Conservation (phyloP, 805 yeast genomes). For the Candida manassasensis region DNA sequence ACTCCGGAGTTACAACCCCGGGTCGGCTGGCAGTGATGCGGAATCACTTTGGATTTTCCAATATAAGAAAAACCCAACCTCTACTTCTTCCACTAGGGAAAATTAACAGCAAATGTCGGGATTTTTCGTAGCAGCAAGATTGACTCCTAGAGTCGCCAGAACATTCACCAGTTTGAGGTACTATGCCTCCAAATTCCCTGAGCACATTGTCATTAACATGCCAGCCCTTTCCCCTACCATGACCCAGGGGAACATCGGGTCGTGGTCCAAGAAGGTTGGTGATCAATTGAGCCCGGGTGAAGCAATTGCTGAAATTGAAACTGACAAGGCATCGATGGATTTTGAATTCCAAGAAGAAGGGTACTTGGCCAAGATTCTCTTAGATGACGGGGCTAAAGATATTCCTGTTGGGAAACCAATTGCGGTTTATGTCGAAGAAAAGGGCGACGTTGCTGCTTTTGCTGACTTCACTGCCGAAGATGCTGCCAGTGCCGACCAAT, state of each 20-base stretch:
- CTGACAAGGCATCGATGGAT: conserved; percentile 98
- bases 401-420: conserved; percentile 93
- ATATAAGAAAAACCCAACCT: background rate
- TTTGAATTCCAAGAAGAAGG: conserved; percentile 98
- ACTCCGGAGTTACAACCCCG: conserved; percentile 4
- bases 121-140: conserved; percentile 31
- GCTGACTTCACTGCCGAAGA: conserved; percentile 79
- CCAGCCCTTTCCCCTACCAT: conserved; percentile 99
- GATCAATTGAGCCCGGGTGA: conserved; percentile 89
- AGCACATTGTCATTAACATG: conserved; percentile 89
- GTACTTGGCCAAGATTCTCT: conserved; percentile 77
- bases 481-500: conserved; percentile 52
- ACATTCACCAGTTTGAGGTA: conserved; percentile 28
- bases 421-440: conserved; percentile 92
- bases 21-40: conserved; percentile 6
- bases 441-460: conserved; percentile 81
- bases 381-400: conserved; percentile 83
- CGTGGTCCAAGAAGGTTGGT: conserved; percentile 88
- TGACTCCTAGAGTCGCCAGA: conserved; percentile 14
- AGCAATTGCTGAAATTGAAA: conserved; percentile 92
- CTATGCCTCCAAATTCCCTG: conserved; percentile 56
- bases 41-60: conserved; percentile 2
- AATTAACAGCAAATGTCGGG: conserved; percentile 24
- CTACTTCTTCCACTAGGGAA: conserved; percentile 1
- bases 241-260: conserved; percentile 91